Conservation (phyloP, 306 rosid species). For the Delonix regia region DNA sequence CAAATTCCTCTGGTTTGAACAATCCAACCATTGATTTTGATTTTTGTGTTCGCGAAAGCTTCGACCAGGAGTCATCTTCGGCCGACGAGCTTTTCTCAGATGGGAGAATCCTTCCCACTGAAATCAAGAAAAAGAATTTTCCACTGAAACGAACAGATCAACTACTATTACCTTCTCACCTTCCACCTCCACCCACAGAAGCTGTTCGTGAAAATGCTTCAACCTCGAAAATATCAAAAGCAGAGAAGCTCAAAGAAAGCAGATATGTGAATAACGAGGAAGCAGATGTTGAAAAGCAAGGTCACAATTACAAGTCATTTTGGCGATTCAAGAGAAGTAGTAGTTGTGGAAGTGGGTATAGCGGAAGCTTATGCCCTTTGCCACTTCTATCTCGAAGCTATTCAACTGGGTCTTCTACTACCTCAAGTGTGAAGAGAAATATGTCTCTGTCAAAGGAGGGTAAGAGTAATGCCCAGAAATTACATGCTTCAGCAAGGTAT, state of each 20-base stretch:
- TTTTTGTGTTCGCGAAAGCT: constrained; percentile 61
- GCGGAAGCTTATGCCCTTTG: constrained; percentile 78
- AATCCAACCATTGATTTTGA: constrained; percentile 68
- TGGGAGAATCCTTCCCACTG: constrained; percentile 72
- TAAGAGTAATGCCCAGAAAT: constrained; percentile 40
- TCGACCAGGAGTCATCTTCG: constrained; percentile 65
- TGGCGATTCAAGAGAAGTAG: constrained; percentile 90
- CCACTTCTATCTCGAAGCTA: constrained; percentile 84
- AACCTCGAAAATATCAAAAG: constrained; percentile 31
- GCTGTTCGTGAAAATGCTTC: constrained; percentile 6
- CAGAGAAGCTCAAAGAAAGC: constrained; percentile 41
- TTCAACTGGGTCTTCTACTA: constrained; percentile 67
- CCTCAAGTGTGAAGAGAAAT: constrained; percentile 49
- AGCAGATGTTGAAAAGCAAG: constrained; percentile 49
- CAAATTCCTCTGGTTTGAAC: constrained; percentile 55
- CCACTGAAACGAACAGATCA: constrained; percentile 36
- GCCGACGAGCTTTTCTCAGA: constrained; percentile 89
- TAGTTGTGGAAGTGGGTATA: constrained; percentile 79
- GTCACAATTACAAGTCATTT: constrained; percentile 63
- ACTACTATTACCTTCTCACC: not conserved
- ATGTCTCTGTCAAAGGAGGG: constrained; percentile 51
- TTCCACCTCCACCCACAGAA: constrained; percentile 43
- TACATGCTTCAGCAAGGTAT: constrained; percentile 36
- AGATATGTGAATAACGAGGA: constrained; percentile 34
- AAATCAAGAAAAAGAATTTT: constrained; percentile 60